Base-by-base conservation (phyloP, 306 rosid species). In the Cicer judaicum region DNA sequence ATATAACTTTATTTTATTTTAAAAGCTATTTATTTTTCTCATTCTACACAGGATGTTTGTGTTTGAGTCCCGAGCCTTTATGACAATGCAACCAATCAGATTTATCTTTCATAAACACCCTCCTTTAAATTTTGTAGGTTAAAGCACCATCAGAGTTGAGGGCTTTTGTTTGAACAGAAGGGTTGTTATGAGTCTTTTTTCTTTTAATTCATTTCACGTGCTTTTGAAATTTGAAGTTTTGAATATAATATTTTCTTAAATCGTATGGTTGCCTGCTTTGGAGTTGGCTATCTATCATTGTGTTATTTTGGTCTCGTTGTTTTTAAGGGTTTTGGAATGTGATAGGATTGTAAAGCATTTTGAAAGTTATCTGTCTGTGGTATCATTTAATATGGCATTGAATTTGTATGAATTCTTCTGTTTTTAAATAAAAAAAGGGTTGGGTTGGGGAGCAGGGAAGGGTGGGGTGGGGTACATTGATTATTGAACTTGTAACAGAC, bases 291-390 rank as follows among this genome's bases (percentile, higher is more conserved):
- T 59, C 15, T 29, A 59, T 59, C 40, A 57, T 2, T 24, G 40
- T 29, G 41, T 59, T 29, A 59, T 59, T 29, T 59, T 59, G 16
- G 4, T 24, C 42, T 59, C 64, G 7, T 59, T 24, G 5, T 57
- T 29, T 29, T 11, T 56, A 56, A 29, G 64, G 64, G 64, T 59
- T 59, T 29, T 12, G 42, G n/a, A 55, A 55, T 19, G n/a, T 55
- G 11, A n/a, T 21, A 56, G 39, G 64, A 59, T 59, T 29, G 64
- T 59, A 59, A 59, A 12, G 43, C 65, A 59, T 7, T 59, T 34
- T 59, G 10, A 9, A 59, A 29, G 10, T 34, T 15, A 29, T 16
- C 18, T 29, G 42, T 12, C 34, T 59, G 18, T 60, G 18, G 65
- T 7, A 8, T 34, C 43, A 60, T 12, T 60, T 0, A 6, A 60